These are phyloP conservation scores for Agaricus blazei DNA, from an alignment of 768 basidiomycete genomes.

Conservation along the genomic window DNA sequence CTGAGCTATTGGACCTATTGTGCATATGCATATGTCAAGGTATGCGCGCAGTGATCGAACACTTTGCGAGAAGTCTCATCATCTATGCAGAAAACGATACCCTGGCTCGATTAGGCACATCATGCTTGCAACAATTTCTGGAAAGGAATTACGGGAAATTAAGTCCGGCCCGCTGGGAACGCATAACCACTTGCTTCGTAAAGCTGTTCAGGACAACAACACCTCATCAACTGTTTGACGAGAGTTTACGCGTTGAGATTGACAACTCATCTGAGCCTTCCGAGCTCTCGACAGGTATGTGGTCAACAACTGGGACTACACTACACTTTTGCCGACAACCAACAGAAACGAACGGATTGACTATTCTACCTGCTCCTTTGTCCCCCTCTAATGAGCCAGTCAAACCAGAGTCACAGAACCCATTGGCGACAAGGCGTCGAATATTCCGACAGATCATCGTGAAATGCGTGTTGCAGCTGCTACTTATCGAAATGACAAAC, in stretches of 20 bases:
- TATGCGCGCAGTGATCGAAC: slow-evolving; percentile 27
- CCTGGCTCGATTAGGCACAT: slow-evolving; percentile 93
- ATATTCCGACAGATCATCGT: slow-evolving; percentile 99
- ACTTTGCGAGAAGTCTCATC: slow-evolving; percentile 6
- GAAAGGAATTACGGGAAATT: slow-evolving; percentile 91
- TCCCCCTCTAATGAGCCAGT: slow-evolving; percentile 63
- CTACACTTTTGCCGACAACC: not conserved
- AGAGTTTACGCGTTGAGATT: slow-evolving; percentile 80
- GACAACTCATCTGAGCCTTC: slow-evolving; percentile 53
- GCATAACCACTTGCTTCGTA: slow-evolving; percentile 87
- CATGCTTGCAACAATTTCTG: slow-evolving; percentile 92
- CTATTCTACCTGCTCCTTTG: slow-evolving; percentile 84
- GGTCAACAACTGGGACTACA: not conserved
- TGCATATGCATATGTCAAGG: slow-evolving; percentile 99
- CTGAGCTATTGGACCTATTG: slow-evolving; percentile 88
- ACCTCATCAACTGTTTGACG: slow-evolving; percentile 95
- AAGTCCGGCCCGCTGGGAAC: slow-evolving; percentile 82
- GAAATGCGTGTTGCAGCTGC: slow-evolving; percentile 95
- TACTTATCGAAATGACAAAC: slow-evolving; percentile 96
- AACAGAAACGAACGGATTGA: slow-evolving; percentile 57
- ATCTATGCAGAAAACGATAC: slow-evolving; percentile 87
- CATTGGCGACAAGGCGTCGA: slow-evolving; percentile 66
- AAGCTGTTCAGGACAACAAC: slow-evolving; percentile 97
- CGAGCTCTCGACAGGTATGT: slow-evolving; percentile 36
- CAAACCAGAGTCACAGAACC: slow-evolving; percentile 43